Conservation (phyloP, 306 rosid genomes). For the Luffa acutangula region DNA sequence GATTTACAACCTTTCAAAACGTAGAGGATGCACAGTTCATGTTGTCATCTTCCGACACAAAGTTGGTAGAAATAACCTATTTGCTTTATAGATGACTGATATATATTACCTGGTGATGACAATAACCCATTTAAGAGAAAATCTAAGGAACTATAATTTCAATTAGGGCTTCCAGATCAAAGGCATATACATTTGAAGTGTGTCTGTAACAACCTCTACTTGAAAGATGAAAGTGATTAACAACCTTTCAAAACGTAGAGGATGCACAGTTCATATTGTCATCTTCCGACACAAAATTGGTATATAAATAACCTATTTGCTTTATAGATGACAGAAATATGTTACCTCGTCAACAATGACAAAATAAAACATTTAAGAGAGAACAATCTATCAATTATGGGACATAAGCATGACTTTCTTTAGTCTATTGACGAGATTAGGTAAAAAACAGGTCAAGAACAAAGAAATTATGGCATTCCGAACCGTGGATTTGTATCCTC, state of each 20-base stretch:
- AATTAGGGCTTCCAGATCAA: neutral
- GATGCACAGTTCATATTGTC: neutral
- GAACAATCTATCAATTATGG: neutral
- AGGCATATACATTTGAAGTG: neutral
- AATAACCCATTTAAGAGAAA: neutral
- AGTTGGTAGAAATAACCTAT: neutral
- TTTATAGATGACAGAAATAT: neutral
- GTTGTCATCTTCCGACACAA: slow-evolving; percentile 27
- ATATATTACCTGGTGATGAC: neutral
- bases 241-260: neutral
- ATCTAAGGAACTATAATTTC: neutral
- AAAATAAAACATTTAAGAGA: neutral
- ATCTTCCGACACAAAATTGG: slow-evolving; percentile 27
- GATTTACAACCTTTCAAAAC: neutral
- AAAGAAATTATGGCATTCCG: neutral
- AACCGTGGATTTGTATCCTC: neutral
- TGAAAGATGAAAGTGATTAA: neutral
- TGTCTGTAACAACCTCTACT: neutral
- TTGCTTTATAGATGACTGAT: slow-evolving; percentile 4
- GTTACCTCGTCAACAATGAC: neutral
- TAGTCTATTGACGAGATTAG: neutral
- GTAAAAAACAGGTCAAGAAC: neutral
- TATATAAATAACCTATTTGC: neutral
- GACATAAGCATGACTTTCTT: neutral
- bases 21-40: neutral